Evolutionary conservation across 2,329 filamentous ascomycete genomes (phyloP), one percentile per base, ranked within the genome.

Genomic region (Trichophyton simii): DNA sequence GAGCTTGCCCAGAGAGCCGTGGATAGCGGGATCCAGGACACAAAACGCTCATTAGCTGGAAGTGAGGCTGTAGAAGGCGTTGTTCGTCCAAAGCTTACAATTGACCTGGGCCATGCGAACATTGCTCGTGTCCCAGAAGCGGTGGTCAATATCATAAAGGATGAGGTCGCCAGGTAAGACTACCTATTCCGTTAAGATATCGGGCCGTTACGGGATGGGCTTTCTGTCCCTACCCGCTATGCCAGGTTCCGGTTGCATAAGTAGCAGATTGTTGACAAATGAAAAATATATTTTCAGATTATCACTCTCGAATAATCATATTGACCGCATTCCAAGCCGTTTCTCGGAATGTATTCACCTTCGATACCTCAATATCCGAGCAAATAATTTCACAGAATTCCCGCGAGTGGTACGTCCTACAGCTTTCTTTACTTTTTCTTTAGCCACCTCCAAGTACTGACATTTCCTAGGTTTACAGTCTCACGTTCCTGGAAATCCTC

Each of bases 401-500:
- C 85, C 85, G 54, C 79, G 80, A 68, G 80, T 80, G 66, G 84
- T 87, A 78, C 65, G 83, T 77, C 58, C 31, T 28, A 41, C 55
- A n/a, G 2, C 13, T 44, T 42, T 36, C 13, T 57, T 22, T 57
- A 38, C 55, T 13, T 42, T 41, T 13, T 36, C 15, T 34, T 20
- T 44, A 28, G 15, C 36, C 11, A 11, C 57, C 28, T 36, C 28
- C n/a, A 55, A 7, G 52, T 36, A n/a, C 20, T 38, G 46, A 20
- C 20, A 41, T 57, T 58, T 66, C 65, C 22, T 70, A 95, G 91
- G 83, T 97, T 62, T 91, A 92, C 72, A 86, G 91, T 72, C 81
- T 97, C 64, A 86, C 84, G 59, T 88, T 90, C 38, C 82, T 97
- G 61, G 91, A 97, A 75, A 96, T 96, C 63, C 82, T 97, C 64